phyloP scores from a whole-genome alignment of 2,329 filamentous ascomycete species.

The Ascochyta pisi region DNA sequence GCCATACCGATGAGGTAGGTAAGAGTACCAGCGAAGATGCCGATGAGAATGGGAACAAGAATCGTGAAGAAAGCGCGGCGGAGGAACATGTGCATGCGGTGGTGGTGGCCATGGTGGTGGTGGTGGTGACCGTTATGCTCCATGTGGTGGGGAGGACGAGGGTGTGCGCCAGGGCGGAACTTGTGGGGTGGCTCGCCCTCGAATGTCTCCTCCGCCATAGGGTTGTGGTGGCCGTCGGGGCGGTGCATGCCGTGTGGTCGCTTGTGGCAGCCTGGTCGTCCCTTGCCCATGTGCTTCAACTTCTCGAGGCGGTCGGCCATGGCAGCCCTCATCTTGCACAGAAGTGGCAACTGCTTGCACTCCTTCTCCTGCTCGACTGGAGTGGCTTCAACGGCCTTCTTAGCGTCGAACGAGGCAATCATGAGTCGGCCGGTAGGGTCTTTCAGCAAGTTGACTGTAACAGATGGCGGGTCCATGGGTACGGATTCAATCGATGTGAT shows the following conservation, averaged over 20 bases:
- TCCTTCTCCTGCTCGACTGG: slow-evolving; percentile 36
- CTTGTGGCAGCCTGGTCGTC: slow-evolving; percentile 40
- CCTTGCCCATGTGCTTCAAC: slow-evolving; percentile 45
- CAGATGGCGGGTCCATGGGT: slow-evolving; percentile 39
- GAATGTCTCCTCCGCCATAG: slow-evolving; percentile 38
- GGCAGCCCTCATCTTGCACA: slow-evolving; percentile 53
- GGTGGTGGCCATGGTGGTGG: slow-evolving; percentile 26
- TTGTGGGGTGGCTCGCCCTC: slow-evolving; percentile 45
- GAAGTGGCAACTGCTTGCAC: slow-evolving; percentile 47
- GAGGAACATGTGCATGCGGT: slow-evolving; percentile 40
- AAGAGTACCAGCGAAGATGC: slow-evolving; percentile 71
- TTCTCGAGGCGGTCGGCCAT: slow-evolving; percentile 45
- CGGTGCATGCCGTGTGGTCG: slow-evolving; percentile 35
- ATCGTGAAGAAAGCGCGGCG: slow-evolving; percentile 67
- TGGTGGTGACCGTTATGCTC: slow-evolving; percentile 24
- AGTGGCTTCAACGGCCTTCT: slow-evolving; percentile 27
- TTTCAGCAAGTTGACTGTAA: slow-evolving; percentile 49
- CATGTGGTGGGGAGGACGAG: slow-evolving; percentile 33
- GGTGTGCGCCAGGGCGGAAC: slow-evolving; percentile 37
- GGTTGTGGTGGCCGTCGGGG: slow-evolving; percentile 33
- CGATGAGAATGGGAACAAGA: slow-evolving; percentile 71
- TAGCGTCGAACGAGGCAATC: slow-evolving; percentile 46
- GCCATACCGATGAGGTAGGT: slow-evolving; percentile 73
- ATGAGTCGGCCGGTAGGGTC: slow-evolving; percentile 45
- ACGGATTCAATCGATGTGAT: slow-evolving; percentile 45